Base-by-base conservation (phyloP, 257 asterid species). In the Mentha longifolia region DNA sequence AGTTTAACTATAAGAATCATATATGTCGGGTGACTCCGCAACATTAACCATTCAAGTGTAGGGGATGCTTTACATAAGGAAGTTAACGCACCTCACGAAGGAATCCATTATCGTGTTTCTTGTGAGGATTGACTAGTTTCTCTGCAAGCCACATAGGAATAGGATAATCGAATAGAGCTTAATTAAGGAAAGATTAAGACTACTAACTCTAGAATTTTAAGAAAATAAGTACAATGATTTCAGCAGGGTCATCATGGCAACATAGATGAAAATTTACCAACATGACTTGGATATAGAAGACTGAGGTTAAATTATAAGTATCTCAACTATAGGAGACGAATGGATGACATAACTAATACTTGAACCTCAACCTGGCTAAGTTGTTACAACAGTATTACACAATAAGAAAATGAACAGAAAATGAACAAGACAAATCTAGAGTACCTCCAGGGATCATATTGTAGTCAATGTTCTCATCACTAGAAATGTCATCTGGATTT, bases 371-470 rank as follows among this genome's bases (percentile, higher is more conserved):
- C 37, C 68, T n/a, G 19, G 49, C 14, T 39, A 39, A 63, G 33
- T 15, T 64, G 16, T 58, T 37, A 46, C 57, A 46, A 16, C 37
- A 55, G 50, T 39, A 62, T 16, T 13, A 31, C 37, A 58, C 4
- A 16, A 61, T n/a, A 61, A 61, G 35, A 9, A 1, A 35, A 35
- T 5, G 41, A 61, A 59, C 33, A n/a, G 22, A 63, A 58, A 69
- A 64, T 54, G 68, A 25, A 49, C 8, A 39, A 13, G 49, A 28
- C 4, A 59, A 31, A 31, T 35, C 59, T 56, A 68, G 81, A 54
- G 63, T 86, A 94, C 99, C 98, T 85, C 93, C 96, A 74, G 97
- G 76, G 59, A 89, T 80, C 83, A 87, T 47, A 81, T 84, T 91
- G 76, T 79, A 81, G 74, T 91, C 92, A 50, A 84, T 73, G 77